A percentile compares a stretch with the other conserved stretches of the same genome.
Conservation (phyloP, 2,329 filamentous ascomycete species). For the Cercospora berteroae region DNA sequence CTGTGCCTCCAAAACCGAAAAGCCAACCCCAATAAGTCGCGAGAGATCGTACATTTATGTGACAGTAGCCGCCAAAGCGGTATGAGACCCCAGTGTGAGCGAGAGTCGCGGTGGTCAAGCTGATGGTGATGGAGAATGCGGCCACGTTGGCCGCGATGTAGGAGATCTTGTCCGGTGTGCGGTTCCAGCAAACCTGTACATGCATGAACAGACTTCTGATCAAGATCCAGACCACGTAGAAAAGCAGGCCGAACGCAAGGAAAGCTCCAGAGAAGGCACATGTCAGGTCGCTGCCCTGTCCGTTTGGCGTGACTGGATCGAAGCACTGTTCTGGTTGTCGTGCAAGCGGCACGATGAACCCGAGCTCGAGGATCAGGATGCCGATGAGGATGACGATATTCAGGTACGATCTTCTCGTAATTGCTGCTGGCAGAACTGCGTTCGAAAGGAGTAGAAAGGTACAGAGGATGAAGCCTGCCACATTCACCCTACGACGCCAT, state of each 20-base stretch:
- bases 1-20: constrained; percentile 35
- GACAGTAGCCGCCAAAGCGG: constrained; percentile 79
- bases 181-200: constrained; percentile 41
- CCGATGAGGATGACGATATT: constrained; percentile 74
- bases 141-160: constrained; percentile 35
- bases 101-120: constrained; percentile 46
- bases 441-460: constrained; percentile 74
- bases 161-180: constrained; percentile 34
- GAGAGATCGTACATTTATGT: constrained; percentile 65
- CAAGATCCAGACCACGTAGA: constrained; percentile 78
- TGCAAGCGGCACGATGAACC: constrained; percentile 78
- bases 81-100: constrained; percentile 40
- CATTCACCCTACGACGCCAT: constrained; percentile 57
- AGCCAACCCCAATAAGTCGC: constrained; percentile 43
- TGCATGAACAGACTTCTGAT: constrained; percentile 42
- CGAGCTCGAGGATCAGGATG: constrained; percentile 73
- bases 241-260: constrained; percentile 74
- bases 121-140: constrained; percentile 35
- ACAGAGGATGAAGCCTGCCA: constrained; percentile 67
- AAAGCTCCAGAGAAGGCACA: constrained; percentile 80
- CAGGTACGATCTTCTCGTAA: constrained; percentile 80
- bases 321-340: constrained; percentile 72
- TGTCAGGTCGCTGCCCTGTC: constrained; percentile 69
- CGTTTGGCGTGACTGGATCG: constrained; percentile 80
- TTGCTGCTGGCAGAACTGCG: constrained; percentile 70